Conservation (phyloP, 495 filamentous ascomycete species). For the Ramalina intermedia region DNA sequence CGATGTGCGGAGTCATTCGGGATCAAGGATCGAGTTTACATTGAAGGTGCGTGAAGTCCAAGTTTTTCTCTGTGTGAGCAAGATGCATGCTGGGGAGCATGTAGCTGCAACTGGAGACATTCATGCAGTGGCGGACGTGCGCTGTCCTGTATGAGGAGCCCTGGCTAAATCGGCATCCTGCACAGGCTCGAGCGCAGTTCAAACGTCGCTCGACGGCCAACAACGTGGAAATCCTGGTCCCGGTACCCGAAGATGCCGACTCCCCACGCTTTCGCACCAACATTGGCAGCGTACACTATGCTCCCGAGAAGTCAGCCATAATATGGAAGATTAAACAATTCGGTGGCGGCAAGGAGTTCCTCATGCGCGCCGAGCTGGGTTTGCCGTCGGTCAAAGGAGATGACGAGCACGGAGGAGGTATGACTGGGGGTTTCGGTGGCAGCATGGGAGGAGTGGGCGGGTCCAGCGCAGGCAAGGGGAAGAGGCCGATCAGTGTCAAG, state of each 20-base stretch:
- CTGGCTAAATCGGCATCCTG: neutral
- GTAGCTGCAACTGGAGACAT: neutral
- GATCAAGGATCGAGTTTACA: slow-evolving; percentile 95
- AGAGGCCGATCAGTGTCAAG: slow-evolving; percentile 94
- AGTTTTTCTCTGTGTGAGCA: neutral
- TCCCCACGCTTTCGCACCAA: slow-evolving; percentile 94
- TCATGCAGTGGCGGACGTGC: neutral
- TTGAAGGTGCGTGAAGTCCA: slow-evolving; percentile 48
- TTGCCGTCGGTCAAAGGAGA: slow-evolving; percentile 90
- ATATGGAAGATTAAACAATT: slow-evolving; percentile 99
- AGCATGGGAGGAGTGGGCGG: slow-evolving; percentile 62
- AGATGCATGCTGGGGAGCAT: slow-evolving; percentile 1
- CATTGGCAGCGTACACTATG: slow-evolving; percentile 96
- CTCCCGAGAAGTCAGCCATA: slow-evolving; percentile 92
- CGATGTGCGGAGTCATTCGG: slow-evolving; percentile 86
- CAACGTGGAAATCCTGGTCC: slow-evolving; percentile 96
- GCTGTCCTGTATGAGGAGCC: neutral
- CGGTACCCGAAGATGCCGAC: slow-evolving; percentile 95
- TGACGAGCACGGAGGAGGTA: slow-evolving; percentile 87
- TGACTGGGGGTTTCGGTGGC: slow-evolving; percentile 94
- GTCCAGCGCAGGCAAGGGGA: slow-evolving; percentile 59
- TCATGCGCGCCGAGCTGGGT: slow-evolving; percentile 97
- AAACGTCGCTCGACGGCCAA: slow-evolving; percentile 96
- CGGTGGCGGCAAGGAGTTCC: slow-evolving; percentile 92
- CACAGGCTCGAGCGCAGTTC: slow-evolving; percentile 83